Conservation (phyloP, 192 early-diverging fungal species). For the Radiomyces spectabilis region DNA sequence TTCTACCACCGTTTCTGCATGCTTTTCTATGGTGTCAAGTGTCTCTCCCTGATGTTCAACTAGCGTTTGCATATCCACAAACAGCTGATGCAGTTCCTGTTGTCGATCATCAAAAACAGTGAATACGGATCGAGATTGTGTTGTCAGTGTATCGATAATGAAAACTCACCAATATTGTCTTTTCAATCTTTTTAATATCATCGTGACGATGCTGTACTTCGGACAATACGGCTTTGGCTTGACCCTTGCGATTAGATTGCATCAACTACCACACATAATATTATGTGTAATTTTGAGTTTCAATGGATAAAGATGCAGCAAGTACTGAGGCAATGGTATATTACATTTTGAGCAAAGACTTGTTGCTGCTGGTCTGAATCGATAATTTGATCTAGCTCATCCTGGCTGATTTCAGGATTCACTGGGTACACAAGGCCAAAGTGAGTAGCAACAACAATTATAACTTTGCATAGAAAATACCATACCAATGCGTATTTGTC, state of each 20-base stretch:
- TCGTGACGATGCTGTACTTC: slow-evolving; percentile 79
- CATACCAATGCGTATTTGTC: neutral
- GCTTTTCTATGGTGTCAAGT: slow-evolving; percentile 59
- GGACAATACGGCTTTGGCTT: slow-evolving; percentile 62
- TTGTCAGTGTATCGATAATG: neutral
- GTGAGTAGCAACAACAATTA: no score
- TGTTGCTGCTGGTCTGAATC: slow-evolving; percentile 58
- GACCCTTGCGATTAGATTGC: slow-evolving; percentile 57
- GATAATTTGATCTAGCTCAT: slow-evolving; percentile 67
- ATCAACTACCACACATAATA: slow-evolving; percentile 40
- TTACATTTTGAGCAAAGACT: slow-evolving; percentile 77
- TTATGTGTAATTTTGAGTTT: neutral
- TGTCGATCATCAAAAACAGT: neutral
- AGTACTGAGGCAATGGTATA: neutral
- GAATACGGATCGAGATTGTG: neutral
- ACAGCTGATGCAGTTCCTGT: slow-evolving; percentile 81
- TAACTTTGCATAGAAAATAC: no score
- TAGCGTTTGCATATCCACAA: slow-evolving; percentile 80
- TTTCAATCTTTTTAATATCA: slow-evolving; percentile 81
- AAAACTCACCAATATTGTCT: slow-evolving; percentile 64
- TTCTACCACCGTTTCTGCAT: slow-evolving; percentile 30
- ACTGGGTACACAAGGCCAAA: no score
- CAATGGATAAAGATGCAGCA: neutral
- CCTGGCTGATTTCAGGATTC: slow-evolving; percentile 66
- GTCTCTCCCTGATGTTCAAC: slow-evolving; percentile 72